Evolutionary conservation across 495 filamentous ascomycete genomes (phyloP), one percentile per base, ranked within the genome.

Genomic region (Recurvomyces mirabilis): DNA sequence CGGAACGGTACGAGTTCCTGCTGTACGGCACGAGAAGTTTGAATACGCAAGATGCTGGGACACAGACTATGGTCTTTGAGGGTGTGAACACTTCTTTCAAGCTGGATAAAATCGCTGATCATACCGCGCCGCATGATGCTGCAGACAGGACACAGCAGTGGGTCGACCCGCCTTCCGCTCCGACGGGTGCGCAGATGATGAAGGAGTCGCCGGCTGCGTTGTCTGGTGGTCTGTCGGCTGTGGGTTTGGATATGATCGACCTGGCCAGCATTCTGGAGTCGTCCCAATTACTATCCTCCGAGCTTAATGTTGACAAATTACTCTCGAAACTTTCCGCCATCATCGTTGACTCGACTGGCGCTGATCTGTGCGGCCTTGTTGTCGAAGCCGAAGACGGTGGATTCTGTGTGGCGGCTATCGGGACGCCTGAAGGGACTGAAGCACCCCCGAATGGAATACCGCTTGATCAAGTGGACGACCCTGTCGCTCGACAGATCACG

Each of bases 281-380:
- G 13, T 89, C 81, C 32, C 87, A 93, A 65, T 78, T 93, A 32
- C 84, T 94, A 56, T 93, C 87, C 11, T 93, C 85, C 21, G 84
- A 93, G 43, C 68, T 94, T 23, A 75, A 84, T 45, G 78, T 94
- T 17, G 86, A 94, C 46, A 77, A 79, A 38, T 75, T 94, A 6
- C 65, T 94, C 30, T 77, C 78, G 41, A 91, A 85, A 43, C 93
- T 94, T 83, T 84, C 84, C 40, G 80, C 89, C 56, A 87, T 93
- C 47, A 89, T 93, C 34, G 58, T 94, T 15, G 82, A 89, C 52
- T 87, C 82, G 4, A 87, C 84, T 57, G 84, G 84, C 43, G 86
- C 85, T 5, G 81, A 84, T 25, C 74, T 84, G 12, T 82, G 81
- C 20, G 82, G 81, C 14, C 86, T 94, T 51, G 74, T 84, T 15